These are phyloP conservation scores for Corchorus capsularis DNA, from an alignment of 345 rosid species.

Conservation along the genomic window DNA sequence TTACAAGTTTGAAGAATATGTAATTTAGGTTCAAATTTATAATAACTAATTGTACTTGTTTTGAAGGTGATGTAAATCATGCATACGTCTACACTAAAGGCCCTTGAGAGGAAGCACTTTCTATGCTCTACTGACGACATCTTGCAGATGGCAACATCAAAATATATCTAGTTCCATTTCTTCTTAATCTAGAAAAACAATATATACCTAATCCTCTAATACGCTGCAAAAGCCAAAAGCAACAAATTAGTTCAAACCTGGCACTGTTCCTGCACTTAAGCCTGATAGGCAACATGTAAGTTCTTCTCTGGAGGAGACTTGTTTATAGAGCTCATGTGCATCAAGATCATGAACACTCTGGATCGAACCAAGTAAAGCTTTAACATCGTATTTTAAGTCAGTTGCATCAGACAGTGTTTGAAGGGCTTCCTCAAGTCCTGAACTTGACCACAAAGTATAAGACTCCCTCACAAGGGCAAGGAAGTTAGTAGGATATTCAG, in stretches of 20 bases:
- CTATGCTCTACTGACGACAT: background rate
- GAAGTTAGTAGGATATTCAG: conserved; percentile 34
- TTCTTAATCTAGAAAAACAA: conserved; percentile 4
- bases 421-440: conserved; percentile 76
- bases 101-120: too few relatives aligned
- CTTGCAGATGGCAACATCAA: background rate
- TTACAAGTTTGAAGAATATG: background rate
- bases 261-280: conserved; percentile 43
- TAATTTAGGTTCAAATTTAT: background rate
- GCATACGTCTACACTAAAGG: conserved; percentile 1
- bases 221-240: background rate
- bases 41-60: background rate
- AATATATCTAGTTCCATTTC: background rate
- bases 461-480: conserved; percentile 60
- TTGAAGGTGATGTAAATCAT: background rate
- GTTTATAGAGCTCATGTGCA: conserved; percentile 37
- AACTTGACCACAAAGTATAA: conserved; percentile 61
- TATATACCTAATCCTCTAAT: background rate
- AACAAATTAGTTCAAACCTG: conserved; percentile 47
- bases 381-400: conserved; percentile 29
- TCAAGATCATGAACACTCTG: conserved; percentile 47
- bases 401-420: conserved; percentile 37
- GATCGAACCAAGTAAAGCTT: conserved; percentile 54
- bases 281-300: conserved; percentile 61
- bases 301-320: conserved; percentile 49